Evolutionary conservation across 2,329 filamentous ascomycete species (phyloP), one percentile per base, ranked within the genome.

Genomic region (Harringtonia lauricola): DNA sequence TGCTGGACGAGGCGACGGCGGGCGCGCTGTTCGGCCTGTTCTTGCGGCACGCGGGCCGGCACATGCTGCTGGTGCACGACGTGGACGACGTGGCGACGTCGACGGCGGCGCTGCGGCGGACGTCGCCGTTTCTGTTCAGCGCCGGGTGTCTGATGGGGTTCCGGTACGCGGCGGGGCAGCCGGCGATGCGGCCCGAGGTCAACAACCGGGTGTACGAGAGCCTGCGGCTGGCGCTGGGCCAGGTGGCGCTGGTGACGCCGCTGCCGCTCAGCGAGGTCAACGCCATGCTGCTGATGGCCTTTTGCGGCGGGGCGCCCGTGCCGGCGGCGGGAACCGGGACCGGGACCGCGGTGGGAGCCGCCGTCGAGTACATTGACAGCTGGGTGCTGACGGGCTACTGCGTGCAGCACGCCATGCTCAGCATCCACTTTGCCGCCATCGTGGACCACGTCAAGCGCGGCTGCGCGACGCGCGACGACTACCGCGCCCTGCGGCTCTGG

Each of bases 361-460:
- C n/a, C n/a, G 72, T 77, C 1, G 63, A 53, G 24, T 50, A 55
- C 0, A 55, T 76, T 6, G 56, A 63, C 1, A 82, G 77, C 57
- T 60, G 39, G 39, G 15, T 41, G 5, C 31, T 41, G 13, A 41
- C 29, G 18, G 39, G 39, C 12, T 41, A 33, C n/a, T 41, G 39
- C 22, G 5, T 29, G 7, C 36, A 39, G 30, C 41, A 43, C 12
- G 26, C 41, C 36, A 39, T 43, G 36, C 36, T 43, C 2, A 24
- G 41, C 29, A 29, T 39, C 36, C 33, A 31, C 35, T 43, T 39
- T 26, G 8, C 21, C 15, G 15, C n/a, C 6, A 43, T 35, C 10
- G 36, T 43, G 19, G 15, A 22, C 28, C 19, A 19, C 13, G 34
- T 41, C 30, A 35, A 36, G n/a, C 18, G n/a, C 12, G 31, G 21